Percentiles rank a stretch among this genome's conserved stretches.
phyloP scores from a whole-genome alignment of 2,329 filamentous ascomycete genomes.

The Beauveria caledonica region DNA sequence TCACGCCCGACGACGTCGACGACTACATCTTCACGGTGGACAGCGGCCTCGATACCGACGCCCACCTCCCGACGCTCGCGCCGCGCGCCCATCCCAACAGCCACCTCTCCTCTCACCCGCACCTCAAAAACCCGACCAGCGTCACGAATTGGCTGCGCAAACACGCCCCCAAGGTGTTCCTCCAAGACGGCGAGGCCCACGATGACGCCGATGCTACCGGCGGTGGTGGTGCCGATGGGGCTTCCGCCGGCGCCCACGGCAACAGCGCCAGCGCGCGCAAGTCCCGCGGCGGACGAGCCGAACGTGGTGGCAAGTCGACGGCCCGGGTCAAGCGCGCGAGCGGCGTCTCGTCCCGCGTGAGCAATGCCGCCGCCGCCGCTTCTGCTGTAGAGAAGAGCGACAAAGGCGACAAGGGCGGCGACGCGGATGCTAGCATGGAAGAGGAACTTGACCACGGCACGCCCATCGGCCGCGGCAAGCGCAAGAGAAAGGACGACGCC shows the following conservation, averaged over 20 bases:
- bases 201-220: constrained; percentile 24
- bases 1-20: constrained; percentile 63
- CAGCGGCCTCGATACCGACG: constrained; percentile 32
- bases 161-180: constrained; percentile 74
- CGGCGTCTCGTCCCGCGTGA: constrained; percentile 18
- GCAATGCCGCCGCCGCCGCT: constrained; percentile 20
- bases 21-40: constrained; percentile 65
- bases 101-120: constrained; percentile 30
- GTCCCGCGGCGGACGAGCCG: constrained; percentile 25
- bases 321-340: constrained; percentile 29
- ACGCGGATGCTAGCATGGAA: constrained; percentile 31
- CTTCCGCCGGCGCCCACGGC: constrained; percentile 1
- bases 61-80: constrained; percentile 42
- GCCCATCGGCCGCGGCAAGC: constrained; percentile 30
- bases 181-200: constrained; percentile 59
- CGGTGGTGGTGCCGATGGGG: constrained; percentile 22
- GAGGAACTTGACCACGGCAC: constrained; percentile 30
- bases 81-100: constrained; percentile 34
- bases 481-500: constrained; percentile 51
- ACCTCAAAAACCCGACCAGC: constrained; percentile 68
- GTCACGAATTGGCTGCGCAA: constrained; percentile 94
- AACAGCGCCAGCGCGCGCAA: constrained; percentile 24
- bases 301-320: constrained; percentile 31
- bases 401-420: constrained; percentile 15
- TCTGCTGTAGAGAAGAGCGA: constrained; percentile 18